Percentiles rank a stretch among this genome's conserved stretches.
phyloP scores from a whole-genome alignment of 1,139 yeast species.

The Protomyces inouyei region DNA sequence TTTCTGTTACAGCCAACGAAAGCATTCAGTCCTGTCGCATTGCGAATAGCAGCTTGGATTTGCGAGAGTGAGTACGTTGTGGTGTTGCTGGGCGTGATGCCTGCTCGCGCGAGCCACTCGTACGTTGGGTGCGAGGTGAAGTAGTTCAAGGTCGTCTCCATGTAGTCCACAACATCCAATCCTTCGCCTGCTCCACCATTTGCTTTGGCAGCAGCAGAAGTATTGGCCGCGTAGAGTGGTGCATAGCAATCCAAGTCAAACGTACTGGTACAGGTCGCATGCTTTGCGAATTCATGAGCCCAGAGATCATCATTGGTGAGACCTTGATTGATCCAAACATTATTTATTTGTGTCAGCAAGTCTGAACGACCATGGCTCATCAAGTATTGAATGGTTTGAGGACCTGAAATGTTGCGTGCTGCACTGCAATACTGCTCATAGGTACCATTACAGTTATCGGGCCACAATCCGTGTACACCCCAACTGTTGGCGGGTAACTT shows the following conservation, averaged over 20 bases:
- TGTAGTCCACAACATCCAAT: conserved; percentile 65
- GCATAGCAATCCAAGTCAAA: conserved; percentile 79
- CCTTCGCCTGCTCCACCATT: background rate
- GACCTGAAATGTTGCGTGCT: conserved; percentile 34
- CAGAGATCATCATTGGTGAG: conserved; percentile 67
- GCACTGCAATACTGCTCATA: conserved; percentile 70
- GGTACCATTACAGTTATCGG: conserved; percentile 72
- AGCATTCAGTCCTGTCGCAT: conserved; percentile 57
- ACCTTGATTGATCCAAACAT: conserved; percentile 47
- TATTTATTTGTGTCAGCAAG: background rate
- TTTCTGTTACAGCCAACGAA: conserved; percentile 66
- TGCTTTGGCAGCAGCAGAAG: conserved; percentile 47
- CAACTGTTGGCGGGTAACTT: background rate
- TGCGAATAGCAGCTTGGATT: conserved; percentile 58
- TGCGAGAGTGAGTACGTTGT: conserved; percentile 61
- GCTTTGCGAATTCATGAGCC: conserved; percentile 93
- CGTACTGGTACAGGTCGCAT: conserved; percentile 53
- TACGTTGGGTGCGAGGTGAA: conserved; percentile 66
- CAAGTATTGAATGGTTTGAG: conserved; percentile 57
- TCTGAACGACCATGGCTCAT: conserved; percentile 65
- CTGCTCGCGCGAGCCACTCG: conserved; percentile 59
- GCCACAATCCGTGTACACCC: conserved; percentile 35
- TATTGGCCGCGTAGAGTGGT: conserved; percentile 52
- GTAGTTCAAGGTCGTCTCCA: conserved; percentile 57
- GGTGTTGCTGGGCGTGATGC: conserved; percentile 61